Evolutionary conservation across 169 alveolate genomes (phyloP).

Genomic region (Eimeria zaria): DNA sequence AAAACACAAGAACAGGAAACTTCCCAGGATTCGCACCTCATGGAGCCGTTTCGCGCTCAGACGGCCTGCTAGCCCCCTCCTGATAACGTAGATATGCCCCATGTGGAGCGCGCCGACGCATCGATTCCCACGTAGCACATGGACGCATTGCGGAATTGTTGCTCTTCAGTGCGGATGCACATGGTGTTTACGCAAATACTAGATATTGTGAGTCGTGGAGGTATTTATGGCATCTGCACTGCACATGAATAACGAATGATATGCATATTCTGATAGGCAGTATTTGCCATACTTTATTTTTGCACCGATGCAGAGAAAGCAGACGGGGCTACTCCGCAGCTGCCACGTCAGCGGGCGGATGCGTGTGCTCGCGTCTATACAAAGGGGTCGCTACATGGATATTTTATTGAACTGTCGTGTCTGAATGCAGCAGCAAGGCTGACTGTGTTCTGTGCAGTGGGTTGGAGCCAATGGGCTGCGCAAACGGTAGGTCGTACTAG

Average conservation of each 20-base stretch:
- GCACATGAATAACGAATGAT: no score
- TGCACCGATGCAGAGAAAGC: no score
- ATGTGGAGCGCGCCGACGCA: not conserved
- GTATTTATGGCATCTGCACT: no score
- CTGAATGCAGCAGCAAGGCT: not conserved
- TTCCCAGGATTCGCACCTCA: not conserved
- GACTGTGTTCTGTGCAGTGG: not conserved
- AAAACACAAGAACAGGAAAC: not conserved
- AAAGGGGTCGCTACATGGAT: not conserved
- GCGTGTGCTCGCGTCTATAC: not conserved
- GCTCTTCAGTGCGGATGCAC: no score
- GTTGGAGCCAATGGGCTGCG: not conserved
- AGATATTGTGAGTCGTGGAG: not conserved
- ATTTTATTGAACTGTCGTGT: not conserved
- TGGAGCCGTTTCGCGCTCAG: not conserved
- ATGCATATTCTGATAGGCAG: no score
- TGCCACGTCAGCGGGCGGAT: not conserved
- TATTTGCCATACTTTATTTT: no score
- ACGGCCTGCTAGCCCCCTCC: not conserved
- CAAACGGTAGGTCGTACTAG: not conserved
- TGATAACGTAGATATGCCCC: not conserved
- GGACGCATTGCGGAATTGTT: no score
- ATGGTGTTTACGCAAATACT: no score
- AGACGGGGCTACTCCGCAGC: not conserved
- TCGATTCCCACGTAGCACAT: not conserved